phyloP scores from a whole-genome alignment of 306 rosid genomes.

The Arachis stenosperma region DNA sequence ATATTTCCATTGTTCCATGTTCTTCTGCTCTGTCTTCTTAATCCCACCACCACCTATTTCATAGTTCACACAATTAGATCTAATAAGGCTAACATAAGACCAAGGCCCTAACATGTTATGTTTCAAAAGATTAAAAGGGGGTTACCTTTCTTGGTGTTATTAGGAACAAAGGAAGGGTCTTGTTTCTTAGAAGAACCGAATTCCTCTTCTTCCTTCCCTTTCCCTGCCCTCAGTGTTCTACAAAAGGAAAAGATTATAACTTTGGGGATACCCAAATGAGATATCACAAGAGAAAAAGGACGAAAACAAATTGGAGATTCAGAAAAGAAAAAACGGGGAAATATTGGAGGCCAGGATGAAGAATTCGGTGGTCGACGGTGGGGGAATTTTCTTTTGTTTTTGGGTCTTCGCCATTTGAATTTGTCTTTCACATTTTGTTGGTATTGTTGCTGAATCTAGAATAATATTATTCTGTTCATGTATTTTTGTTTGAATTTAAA shows the following conservation, averaged over 20 bases:
- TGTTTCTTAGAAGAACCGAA: slow-evolving; percentile 67
- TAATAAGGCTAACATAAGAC: slow-evolving; percentile 31
- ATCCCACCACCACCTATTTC: neutral
- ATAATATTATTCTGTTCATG: too few species aligned
- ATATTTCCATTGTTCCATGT: too few species aligned
- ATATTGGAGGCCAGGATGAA: neutral
- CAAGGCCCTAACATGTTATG: neutral
- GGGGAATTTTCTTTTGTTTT: neutral
- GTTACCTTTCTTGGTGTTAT: slow-evolving; percentile 64
- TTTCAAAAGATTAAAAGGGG: neutral
- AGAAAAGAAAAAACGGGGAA: slow-evolving; percentile 11
- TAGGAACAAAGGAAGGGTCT: slow-evolving; percentile 69
- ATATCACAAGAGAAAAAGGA: neutral
- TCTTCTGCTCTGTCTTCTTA: too few species aligned
- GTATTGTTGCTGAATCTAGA: too few species aligned
- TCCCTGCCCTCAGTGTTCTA: slow-evolving; percentile 75
- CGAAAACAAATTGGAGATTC: neutral
- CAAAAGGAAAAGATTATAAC: slow-evolving; percentile 14
- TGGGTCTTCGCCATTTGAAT: slow-evolving; percentile 33
- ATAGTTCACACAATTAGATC: slow-evolving; percentile 49
- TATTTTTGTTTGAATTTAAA: too few species aligned
- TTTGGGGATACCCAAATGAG: slow-evolving; percentile 38
- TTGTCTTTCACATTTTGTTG: too few species aligned
- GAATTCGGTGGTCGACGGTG: slow-evolving; percentile 21
- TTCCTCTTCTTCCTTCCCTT: slow-evolving; percentile 80